A percentile compares a stretch with the other conserved stretches of the same genome.
These are phyloP conservation scores for Komagataella kurtzmanii DNA, from an alignment of 805 yeast genomes.

Conservation along the genomic window DNA sequence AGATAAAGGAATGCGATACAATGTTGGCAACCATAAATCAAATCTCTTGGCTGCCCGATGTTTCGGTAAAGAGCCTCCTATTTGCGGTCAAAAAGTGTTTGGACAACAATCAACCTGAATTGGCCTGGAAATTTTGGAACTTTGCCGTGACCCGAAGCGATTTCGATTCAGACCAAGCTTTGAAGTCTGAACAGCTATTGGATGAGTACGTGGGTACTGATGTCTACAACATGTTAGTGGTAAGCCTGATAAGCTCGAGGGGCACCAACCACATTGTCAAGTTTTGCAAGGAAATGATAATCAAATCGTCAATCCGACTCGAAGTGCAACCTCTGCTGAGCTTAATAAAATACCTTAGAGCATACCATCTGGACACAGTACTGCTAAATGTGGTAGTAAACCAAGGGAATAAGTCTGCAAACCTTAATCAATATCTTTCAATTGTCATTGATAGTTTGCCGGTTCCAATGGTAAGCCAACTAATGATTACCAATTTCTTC, in stretches of 20 bases:
- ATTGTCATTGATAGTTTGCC: conserved; percentile 15
- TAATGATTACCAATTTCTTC: conserved; percentile 14
- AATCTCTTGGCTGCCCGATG: conserved; percentile 20
- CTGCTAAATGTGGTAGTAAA: conserved; percentile 13
- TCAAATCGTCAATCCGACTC: conserved; percentile 13
- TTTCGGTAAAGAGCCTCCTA: conserved; percentile 13
- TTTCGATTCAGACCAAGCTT: conserved; percentile 10
- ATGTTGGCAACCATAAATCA: conserved; percentile 14
- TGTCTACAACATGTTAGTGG: neutral
- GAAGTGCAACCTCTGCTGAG: conserved; percentile 11
- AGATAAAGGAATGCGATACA: conserved; percentile 13
- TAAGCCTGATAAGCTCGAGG: neutral
- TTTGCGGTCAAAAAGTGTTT: conserved; percentile 12
- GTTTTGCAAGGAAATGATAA: conserved; percentile 14
- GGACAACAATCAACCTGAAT: conserved; percentile 9
- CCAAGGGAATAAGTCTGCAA: conserved; percentile 17
- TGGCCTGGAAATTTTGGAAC: conserved; percentile 17
- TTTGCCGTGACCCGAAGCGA: conserved; percentile 16
- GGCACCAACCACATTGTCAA: conserved; percentile 13
- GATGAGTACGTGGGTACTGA: neutral
- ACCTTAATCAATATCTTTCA: conserved; percentile 17
- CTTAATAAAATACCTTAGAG: conserved; percentile 9
- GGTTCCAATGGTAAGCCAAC: conserved; percentile 4
- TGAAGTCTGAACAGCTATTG: neutral
- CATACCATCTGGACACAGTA: conserved; percentile 8